A percentile compares a stretch with the other conserved stretches of the same genome.
Conservation (phyloP, 176 grass and related monocot species). For the Rhipidocladum racemiflorum region DNA sequence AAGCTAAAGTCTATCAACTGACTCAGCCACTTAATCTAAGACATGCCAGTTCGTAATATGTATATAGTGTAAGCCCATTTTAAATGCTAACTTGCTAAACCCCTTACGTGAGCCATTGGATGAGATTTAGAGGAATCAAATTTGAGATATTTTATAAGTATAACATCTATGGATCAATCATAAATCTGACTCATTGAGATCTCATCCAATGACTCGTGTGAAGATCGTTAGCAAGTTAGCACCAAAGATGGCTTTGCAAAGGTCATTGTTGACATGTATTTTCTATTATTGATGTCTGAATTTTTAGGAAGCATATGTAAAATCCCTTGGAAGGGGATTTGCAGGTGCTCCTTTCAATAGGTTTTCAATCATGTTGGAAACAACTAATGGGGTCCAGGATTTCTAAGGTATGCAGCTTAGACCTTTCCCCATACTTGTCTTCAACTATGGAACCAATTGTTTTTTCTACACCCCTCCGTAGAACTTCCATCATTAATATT, state of each 20-base stretch:
- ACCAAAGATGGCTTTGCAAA: background rate
- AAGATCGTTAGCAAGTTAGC: background rate
- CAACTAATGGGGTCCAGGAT: conserved; percentile 28
- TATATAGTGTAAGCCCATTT: background rate
- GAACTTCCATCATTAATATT: too few relatives aligned
- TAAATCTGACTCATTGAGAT: conserved; percentile 17
- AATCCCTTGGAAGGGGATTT: conserved; percentile 93
- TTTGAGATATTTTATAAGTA: background rate
- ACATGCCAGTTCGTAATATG: background rate
- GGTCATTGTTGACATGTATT: background rate
- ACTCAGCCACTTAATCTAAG: background rate
- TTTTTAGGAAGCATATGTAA: conserved; percentile 93
- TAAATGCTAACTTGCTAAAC: background rate
- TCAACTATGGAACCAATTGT: too few relatives aligned
- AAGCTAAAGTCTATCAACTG: background rate
- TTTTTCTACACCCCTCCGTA: too few relatives aligned
- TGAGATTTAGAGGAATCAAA: conserved; percentile 18
- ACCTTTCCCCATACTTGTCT: too few relatives aligned
- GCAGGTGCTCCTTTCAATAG: conserved; percentile 83
- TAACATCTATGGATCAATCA: background rate
- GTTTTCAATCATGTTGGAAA: conserved; percentile 69
- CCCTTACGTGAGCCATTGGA: background rate
- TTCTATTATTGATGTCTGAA: conserved; percentile 4
- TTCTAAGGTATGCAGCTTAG: conserved; percentile 35
- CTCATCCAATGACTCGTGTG: background rate